Base-by-base conservation (phyloP, 148 eudicot genomes). In the Nyssa sinensis region DNA sequence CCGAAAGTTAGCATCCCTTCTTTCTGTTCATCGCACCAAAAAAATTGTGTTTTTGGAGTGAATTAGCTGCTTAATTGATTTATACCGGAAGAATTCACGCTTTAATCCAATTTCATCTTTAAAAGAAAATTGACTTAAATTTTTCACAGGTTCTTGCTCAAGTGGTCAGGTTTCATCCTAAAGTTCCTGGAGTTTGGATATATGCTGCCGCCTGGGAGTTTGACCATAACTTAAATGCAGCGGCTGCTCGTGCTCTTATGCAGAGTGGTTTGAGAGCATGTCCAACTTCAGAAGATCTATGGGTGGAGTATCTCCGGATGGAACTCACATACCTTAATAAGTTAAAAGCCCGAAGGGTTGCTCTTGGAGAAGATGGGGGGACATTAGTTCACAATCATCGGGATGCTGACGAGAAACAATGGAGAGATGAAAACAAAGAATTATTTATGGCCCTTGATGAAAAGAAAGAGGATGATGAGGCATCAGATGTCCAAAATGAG, bases 141-240 rank as follows among this genome's bases (percentile, higher is more conserved):
- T 67, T 32, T 41, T 72, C 70, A 71, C 57, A 94, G 98, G 97
- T 83, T 62, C 78, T 91, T 78, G 98, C 93, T 67, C 86, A 90
- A 44, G 88, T 90, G 62, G 80, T 91, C 53, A 90, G 93, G 71
- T 88, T 80, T 78, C 98, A 91, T 80, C 98, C 98, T 5, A 91
- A 88, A 84, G 90, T 89, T 66, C 93, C 98, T 37, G 93, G 91
- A 57, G 91, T 90, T 7, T 91, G 98, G 97, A 88, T 94, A 64
- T 94, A 94, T 84, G 91, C 98, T 70, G 97, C 98, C 51, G 90
- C 93, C 58, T 94, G 98, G 98, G 95, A 92, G 34, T 94, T 89
- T 68, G 98, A 91, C 81, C 88, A 84, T 59, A 91, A 91, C 84
- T 83, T 90, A 66, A 90, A 91, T 84, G 90, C 67, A 30, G 75